Conservation (phyloP, 257 asterid genomes). For the Cinchona pubescens region DNA sequence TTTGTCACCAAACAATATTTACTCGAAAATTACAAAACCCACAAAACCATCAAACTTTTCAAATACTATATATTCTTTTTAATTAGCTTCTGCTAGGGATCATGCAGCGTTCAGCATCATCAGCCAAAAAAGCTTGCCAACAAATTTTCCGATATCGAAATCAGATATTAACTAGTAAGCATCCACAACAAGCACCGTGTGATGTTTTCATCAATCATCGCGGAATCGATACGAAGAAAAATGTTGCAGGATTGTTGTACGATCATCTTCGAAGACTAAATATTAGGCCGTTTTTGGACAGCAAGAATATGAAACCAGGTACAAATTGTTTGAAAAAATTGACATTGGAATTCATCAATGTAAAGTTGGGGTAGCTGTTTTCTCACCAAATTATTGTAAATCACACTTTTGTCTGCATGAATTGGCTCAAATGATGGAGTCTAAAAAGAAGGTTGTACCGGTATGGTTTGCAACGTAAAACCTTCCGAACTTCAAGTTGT, state of each 20-base stretch:
- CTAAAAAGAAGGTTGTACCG: conserved; percentile 52
- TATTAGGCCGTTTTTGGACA: conserved; percentile 65
- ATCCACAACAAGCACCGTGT: conserved; percentile 21
- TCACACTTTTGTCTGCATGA: conserved; percentile 76
- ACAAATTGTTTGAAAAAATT: conserved; percentile 62
- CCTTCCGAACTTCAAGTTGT: conserved; percentile 71
- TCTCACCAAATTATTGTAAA: conserved; percentile 74
- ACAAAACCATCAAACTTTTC: background rate
- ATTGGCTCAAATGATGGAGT: conserved; percentile 58
- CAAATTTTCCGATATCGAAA: conserved; percentile 24
- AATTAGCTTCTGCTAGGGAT: conserved; percentile 8
- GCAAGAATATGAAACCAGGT: conserved; percentile 92
- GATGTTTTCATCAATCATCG: conserved; percentile 86
- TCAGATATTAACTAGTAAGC: background rate
- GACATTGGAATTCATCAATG: conserved; percentile 50
- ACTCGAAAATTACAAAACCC: background rate
- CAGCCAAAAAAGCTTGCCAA: conserved; percentile 32
- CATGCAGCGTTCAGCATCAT: conserved; percentile 53
- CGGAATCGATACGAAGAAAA: conserved; percentile 68
- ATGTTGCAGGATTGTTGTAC: conserved; percentile 68
- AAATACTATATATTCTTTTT: background rate
- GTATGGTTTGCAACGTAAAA: conserved; percentile 64
- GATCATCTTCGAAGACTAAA: conserved; percentile 45
- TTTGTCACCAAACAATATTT: background rate
- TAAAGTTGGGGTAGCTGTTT: conserved; percentile 64